These are phyloP conservation scores for Saxophila tyrrhenica DNA, from an alignment of 495 filamentous ascomycete species.

Conservation along the genomic window DNA sequence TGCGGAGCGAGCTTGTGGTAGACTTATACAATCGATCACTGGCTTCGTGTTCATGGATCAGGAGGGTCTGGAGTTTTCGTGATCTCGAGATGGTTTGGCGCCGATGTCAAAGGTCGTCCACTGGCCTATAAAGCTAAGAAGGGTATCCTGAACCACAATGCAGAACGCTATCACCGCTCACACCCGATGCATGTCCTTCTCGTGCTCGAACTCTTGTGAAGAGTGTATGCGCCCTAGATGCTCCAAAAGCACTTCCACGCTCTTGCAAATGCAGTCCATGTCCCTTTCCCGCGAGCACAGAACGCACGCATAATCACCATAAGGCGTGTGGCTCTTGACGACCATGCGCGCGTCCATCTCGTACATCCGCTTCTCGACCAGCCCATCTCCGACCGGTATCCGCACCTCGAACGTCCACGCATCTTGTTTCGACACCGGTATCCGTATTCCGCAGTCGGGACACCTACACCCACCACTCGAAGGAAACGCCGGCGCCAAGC, in stretches of 20 bases:
- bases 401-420: conserved; percentile 19
- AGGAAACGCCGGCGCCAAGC: conserved; percentile 19
- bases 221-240: conserved; percentile 23
- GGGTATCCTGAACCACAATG: background rate
- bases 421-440: conserved; percentile 14
- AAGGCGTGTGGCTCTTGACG: conserved; percentile 24
- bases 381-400: conserved; percentile 9
- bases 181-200: conserved; percentile 7
- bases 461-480: conserved; percentile 16
- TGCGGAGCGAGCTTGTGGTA: too few species aligned
- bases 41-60: too few species aligned
- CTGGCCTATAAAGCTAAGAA: too few species aligned
- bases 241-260: conserved; percentile 19
- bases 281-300: conserved; percentile 21
- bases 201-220: conserved; percentile 21
- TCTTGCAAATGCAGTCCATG: conserved; percentile 14
- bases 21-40: too few species aligned
- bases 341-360: conserved; percentile 22
- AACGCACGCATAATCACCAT: conserved; percentile 26
- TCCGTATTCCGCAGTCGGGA: conserved; percentile 13
- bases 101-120: too few species aligned
- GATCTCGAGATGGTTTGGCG: too few species aligned
- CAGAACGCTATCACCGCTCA: background rate
- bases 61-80: too few species aligned
- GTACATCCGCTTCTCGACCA: conserved; percentile 14